Percentiles rank a stretch among this genome's conserved stretches.
phyloP scores from a whole-genome alignment of 495 filamentous ascomycete species.

The Trichoderma asperelloides region DNA sequence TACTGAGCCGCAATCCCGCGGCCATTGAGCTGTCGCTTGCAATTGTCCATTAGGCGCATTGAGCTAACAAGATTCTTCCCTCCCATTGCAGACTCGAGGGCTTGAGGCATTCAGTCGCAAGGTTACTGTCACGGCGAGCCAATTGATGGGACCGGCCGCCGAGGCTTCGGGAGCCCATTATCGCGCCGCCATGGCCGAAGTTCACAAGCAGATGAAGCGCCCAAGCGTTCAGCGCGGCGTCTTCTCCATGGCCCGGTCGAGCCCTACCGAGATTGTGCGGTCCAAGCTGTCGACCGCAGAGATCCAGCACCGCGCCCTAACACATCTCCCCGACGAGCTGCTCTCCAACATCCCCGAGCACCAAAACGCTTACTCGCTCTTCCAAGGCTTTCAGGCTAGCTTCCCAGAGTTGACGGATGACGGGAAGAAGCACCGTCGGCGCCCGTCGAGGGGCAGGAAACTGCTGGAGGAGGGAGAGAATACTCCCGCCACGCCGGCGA shows the following conservation, averaged over 20 bases:
- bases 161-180: constrained; percentile 62
- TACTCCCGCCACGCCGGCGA: constrained; percentile 47
- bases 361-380: constrained; percentile 79
- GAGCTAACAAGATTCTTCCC: background rate
- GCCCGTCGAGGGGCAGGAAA: constrained; percentile 61
- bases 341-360: constrained; percentile 78
- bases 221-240: constrained; percentile 80
- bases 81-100: constrained; percentile 57
- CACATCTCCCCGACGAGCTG: constrained; percentile 84
- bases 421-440: constrained; percentile 60
- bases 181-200: constrained; percentile 75
- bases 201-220: constrained; percentile 77
- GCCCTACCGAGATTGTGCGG: constrained; percentile 83
- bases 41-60: background rate
- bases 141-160: constrained; percentile 65
- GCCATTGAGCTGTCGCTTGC: background rate
- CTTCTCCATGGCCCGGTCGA: constrained; percentile 79
- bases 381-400: constrained; percentile 91
- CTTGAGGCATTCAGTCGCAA: constrained; percentile 91
- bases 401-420: constrained; percentile 65
- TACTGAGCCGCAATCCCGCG: background rate
- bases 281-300: constrained; percentile 85
- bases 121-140: constrained; percentile 86
- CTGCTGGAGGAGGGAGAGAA: constrained; percentile 54
- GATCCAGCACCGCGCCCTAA: constrained; percentile 88